Evolutionary conservation across 2,329 filamentous ascomycete species (phyloP).

Genomic region (Aaosphaeria arxii): DNA sequence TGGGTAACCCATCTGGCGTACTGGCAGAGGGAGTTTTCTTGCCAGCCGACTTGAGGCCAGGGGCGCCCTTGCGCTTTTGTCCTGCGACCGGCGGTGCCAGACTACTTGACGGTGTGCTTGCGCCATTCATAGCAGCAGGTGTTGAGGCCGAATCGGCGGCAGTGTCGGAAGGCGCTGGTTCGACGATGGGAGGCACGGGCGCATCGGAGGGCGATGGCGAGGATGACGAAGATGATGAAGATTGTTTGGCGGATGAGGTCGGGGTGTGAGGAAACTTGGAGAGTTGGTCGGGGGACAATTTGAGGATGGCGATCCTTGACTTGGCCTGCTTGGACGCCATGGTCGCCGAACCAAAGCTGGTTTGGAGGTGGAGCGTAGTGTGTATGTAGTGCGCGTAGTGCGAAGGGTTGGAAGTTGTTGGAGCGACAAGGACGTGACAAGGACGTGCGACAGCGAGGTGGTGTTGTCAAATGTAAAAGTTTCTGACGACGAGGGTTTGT

Average conservation of each 20-base stretch:
- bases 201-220: conserved; percentile 29
- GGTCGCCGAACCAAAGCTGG: conserved; percentile 1
- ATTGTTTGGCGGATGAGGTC: conserved; percentile 20
- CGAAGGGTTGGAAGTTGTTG: background rate
- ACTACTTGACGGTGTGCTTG: conserved; percentile 35
- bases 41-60: conserved; percentile 63
- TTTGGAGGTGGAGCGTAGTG: conserved; percentile 2
- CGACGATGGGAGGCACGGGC: conserved; percentile 31
- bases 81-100: conserved; percentile 48
- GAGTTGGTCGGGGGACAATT: conserved; percentile 28
- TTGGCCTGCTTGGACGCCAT: conserved; percentile 33
- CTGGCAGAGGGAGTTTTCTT: conserved; percentile 55
- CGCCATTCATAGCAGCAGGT: conserved; percentile 28
- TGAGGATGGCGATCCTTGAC: conserved; percentile 31
- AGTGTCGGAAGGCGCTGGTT: conserved; percentile 35
- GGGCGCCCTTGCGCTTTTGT: conserved; percentile 72
- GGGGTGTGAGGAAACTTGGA: conserved; percentile 25
- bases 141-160: conserved; percentile 43
- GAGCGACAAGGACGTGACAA: background rate
- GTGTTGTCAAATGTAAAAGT: too few relatives aligned
- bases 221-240: conserved; percentile 39
- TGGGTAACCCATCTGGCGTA: conserved; percentile 59
- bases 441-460: too few relatives aligned
- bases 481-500: background rate
- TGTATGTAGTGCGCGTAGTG: background rate